Base-by-base conservation (phyloP, 2,329 filamentous ascomycete species). In the Lachnellula suecica region DNA sequence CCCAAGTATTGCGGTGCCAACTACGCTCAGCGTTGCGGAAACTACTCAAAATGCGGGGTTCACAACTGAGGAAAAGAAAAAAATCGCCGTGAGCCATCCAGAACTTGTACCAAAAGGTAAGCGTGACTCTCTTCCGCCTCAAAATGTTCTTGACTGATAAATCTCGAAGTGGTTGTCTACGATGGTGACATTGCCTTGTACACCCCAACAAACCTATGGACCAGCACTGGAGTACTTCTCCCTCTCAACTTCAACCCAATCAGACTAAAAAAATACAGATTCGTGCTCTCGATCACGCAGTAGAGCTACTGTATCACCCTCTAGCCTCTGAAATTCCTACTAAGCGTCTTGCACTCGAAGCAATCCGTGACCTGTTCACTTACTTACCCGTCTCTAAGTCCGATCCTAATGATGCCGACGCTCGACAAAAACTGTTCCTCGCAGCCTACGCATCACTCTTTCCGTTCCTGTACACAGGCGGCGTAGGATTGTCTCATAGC, bases 261-360 rank as follows among this genome's bases (percentile, higher is more conserved):
- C 4, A 17, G 2, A 11, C 11, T 44, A 23, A 54, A n/a, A 19
- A 43, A 22, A 3, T 17, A 13, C 27, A 60, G 58, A 64, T 83
- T 49, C 67, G 79, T 11, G 77, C 79, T 0, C 64, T 83, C 50
- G 79, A 82, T 59, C 79, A 83, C 56, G 78, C 79, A 0, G 68
- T 82, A 44, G 79, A 83, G 61, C 52, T 74, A 1, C 66, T 79
- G 53, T 81, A 81, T 57, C 76, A 83, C 52, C 75, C 76, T 0
- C 75, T 72, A 0, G 71, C 76, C 2, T 72, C 71, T 1, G 78
- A 81, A 60, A 71, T 80, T 61, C 79, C 79, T 0, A 72, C 71
- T 17, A 70, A 74, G n/a, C 70, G 72, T 57, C 66, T 77, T 54
- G 65, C 68, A 1, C 54, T 81, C 25, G 69, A 70, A 24, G 73